Conservation (phyloP, 1,284 basidiomycete genomes). For the Rhodotorula mucilaginosa region DNA sequence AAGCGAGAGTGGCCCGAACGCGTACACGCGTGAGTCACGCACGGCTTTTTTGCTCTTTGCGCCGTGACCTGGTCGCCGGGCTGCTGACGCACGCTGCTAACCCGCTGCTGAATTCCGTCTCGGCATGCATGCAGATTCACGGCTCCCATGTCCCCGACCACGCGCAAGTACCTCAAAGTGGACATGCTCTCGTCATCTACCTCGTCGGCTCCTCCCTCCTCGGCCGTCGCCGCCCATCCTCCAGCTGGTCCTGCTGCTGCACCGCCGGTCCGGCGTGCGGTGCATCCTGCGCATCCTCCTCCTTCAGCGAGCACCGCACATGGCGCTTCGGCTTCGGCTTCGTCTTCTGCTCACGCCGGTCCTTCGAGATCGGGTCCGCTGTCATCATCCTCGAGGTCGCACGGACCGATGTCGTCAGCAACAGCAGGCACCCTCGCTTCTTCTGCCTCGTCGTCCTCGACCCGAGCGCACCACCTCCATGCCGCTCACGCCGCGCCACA, state of each 20-base stretch:
- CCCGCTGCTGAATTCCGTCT: background rate
- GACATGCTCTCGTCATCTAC: slow-evolving; percentile 10
- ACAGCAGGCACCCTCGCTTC: no score
- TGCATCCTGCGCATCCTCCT: background rate
- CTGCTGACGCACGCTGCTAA: no score
- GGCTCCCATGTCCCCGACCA: slow-evolving; percentile 68
- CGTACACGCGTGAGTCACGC: slow-evolving; percentile 60
- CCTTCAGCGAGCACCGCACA: background rate
- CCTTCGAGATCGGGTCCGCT: no score
- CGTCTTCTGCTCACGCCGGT: no score
- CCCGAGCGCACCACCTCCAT: no score
- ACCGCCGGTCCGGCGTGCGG: slow-evolving; percentile 5
- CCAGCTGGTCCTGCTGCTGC: slow-evolving; percentile 4
- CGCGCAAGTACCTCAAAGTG: slow-evolving; percentile 72
- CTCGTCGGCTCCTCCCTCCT: background rate
- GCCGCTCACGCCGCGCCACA: background rate
- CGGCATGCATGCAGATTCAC: slow-evolving; percentile 58
- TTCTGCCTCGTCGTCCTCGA: background rate
- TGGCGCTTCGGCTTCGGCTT: no score
- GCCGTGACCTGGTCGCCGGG: no score
- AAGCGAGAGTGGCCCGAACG: slow-evolving; percentile 64
- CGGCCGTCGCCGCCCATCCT: background rate
- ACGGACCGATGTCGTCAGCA: background rate
- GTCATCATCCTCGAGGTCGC: background rate
- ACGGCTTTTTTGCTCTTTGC: background rate